These are phyloP conservation scores for Botrytis hyacinthi DNA, from an alignment of 2,329 filamentous ascomycete genomes.

Conservation along the genomic window DNA sequence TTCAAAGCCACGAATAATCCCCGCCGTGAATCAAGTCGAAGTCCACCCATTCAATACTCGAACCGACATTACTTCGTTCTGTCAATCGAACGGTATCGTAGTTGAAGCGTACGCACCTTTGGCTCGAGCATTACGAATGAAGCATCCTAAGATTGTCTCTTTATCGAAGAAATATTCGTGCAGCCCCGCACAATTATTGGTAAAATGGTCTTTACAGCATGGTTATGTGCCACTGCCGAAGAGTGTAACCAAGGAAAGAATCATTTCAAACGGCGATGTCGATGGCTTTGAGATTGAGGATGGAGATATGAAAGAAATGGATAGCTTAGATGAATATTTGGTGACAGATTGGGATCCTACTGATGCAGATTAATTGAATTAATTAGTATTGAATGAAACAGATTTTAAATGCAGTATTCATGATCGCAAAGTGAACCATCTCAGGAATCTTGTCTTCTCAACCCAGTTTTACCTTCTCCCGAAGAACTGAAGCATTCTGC, in stretches of 20 bases:
- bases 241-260: conserved; percentile 60
- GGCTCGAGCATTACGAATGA: conserved; percentile 67
- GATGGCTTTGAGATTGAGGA: conserved; percentile 58
- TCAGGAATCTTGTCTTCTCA: background rate
- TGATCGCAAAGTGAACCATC: background rate
- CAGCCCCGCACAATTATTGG: conserved; percentile 69
- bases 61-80: conserved; percentile 62
- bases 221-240: conserved; percentile 72
- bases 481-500: background rate
- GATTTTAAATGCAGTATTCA: background rate
- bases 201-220: conserved; percentile 76
- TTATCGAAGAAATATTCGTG: conserved; percentile 68
- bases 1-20: conserved; percentile 52
- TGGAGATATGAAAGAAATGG: conserved; percentile 62
- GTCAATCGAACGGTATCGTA: conserved; percentile 63
- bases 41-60: conserved; percentile 81
- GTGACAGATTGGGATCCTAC: conserved; percentile 66
- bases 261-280: conserved; percentile 63
- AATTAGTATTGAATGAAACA: background rate
- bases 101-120: conserved; percentile 81
- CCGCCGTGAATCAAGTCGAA: conserved; percentile 78
- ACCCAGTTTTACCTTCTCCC: background rate
- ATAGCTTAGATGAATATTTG: conserved; percentile 67
- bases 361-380: conserved; percentile 36
- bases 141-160: conserved; percentile 59